These are phyloP conservation scores for Botryotinia narcissicola DNA, from an alignment of 2,329 filamentous ascomycete species.

Conservation along the genomic window DNA sequence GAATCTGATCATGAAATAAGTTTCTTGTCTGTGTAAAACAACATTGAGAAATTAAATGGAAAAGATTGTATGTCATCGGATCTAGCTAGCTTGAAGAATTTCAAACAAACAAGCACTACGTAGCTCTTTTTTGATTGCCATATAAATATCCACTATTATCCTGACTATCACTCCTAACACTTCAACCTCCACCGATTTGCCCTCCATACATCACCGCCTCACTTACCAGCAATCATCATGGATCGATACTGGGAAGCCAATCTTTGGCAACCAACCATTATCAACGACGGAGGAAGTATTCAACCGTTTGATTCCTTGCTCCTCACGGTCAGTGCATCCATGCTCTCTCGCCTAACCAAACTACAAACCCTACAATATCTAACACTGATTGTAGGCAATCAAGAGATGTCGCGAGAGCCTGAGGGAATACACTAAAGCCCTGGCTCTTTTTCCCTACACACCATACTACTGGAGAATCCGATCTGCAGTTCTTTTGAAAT, in stretches of 20 bases:
- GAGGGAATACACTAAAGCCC: not conserved
- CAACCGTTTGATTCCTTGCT: not conserved
- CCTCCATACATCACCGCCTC: not conserved
- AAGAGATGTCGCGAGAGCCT: not conserved
- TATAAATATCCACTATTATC: too few species aligned
- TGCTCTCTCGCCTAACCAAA: too few species aligned
- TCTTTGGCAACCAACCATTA: not conserved
- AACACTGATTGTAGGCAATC: not conserved
- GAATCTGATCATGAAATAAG: not conserved
- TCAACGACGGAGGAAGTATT: not conserved
- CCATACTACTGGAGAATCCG: slow-evolving; percentile 16
- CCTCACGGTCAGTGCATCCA: too few species aligned
- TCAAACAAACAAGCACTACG: not conserved
- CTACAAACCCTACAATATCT: not conserved
- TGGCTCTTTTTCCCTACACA: not conserved
- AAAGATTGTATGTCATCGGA: too few species aligned
- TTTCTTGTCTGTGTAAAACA: not conserved
- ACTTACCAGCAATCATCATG: not conserved
- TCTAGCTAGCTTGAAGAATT: not conserved
- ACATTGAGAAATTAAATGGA: too few species aligned
- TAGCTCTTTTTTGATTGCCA: not conserved
- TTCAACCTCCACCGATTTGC: not conserved
- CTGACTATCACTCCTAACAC: not conserved
- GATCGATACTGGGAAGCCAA: not conserved
- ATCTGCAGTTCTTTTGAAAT: slow-evolving; percentile 2